These are phyloP conservation scores for Elongisporangium anandrum DNA, from an alignment of 352 stramenopile species.

Conservation along the genomic window DNA sequence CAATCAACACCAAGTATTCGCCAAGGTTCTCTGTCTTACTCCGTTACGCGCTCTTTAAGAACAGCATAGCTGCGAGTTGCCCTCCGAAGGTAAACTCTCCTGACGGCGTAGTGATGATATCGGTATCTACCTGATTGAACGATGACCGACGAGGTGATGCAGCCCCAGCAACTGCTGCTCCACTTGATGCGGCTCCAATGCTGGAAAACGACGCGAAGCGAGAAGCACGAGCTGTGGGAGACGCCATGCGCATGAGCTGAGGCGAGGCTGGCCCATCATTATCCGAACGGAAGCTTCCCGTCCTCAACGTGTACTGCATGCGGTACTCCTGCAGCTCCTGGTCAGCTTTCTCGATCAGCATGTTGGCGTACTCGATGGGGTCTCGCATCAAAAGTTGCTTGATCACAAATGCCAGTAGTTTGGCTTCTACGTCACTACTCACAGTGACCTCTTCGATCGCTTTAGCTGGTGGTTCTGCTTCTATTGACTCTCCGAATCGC, in stretches of 20 bases:
- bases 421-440: constrained; percentile 10
- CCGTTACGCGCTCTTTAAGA: constrained; percentile 12
- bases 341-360: constrained; percentile 30
- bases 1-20: too few species aligned
- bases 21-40: background rate
- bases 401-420: constrained; percentile 32
- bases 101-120: constrained; percentile 14
- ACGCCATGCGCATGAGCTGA: constrained; percentile 15
- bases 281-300: constrained; percentile 13
- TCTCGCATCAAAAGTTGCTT: constrained; percentile 38
- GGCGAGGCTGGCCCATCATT: constrained; percentile 22
- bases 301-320: constrained; percentile 31
- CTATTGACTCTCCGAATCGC: constrained; percentile 15
- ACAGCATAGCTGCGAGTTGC: constrained; percentile 41
- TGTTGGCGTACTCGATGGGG: constrained; percentile 37
- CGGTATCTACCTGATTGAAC: constrained; percentile 26
- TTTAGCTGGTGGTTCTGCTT: constrained; percentile 1
- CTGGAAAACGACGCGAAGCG: constrained; percentile 46
- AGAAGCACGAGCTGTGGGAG: constrained; percentile 11
- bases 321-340: constrained; percentile 35
- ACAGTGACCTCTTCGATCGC: background rate
- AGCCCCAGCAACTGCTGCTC: constrained; percentile 7
- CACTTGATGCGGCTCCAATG: constrained; percentile 9
- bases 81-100: constrained; percentile 41
- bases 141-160: constrained; percentile 16